Conservation (phyloP, 106 monocot species). For the Platanthera zijinensis region DNA sequence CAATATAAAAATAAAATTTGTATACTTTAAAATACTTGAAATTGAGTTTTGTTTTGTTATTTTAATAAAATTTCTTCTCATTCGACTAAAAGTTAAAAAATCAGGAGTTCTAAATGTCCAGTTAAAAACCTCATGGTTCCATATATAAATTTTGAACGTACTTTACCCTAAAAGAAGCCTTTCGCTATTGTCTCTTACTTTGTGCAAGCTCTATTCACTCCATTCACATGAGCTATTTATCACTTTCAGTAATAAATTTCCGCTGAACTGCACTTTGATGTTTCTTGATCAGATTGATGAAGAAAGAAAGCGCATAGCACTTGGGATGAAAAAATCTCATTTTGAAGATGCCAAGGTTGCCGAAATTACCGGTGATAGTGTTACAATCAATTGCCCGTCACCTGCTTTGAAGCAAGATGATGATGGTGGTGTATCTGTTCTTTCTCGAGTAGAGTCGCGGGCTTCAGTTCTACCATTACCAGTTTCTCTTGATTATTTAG, state of each 20-base stretch:
- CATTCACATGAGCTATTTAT: no score
- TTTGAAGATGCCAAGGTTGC: constrained; percentile 16
- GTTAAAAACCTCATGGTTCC: no score
- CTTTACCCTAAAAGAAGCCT: no score
- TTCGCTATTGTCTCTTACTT: no score
- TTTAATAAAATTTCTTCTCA: no score
- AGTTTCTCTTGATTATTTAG: constrained; percentile 65
- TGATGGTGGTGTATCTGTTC: constrained; percentile 3
- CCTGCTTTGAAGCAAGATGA: constrained; percentile 11
- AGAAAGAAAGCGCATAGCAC: constrained; percentile 52
- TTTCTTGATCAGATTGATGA: constrained; percentile 52
- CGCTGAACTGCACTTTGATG: background rate
- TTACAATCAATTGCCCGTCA: constrained; percentile 4
- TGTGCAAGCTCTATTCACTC: no score
- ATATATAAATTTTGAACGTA: no score
- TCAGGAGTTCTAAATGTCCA: no score
- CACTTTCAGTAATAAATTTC: background rate
- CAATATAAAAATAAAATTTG: no score
- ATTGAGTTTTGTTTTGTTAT: no score
- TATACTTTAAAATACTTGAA: no score
- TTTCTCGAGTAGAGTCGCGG: constrained; percentile 25
- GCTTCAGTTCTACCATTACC: constrained; percentile 63
- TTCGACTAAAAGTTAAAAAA: no score
- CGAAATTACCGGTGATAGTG: constrained; percentile 11
- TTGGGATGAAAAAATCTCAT: constrained; percentile 85